Base-by-base conservation (phyloP, 73 alveolate genomes). In the Symbiodinium pilosum region DNA sequence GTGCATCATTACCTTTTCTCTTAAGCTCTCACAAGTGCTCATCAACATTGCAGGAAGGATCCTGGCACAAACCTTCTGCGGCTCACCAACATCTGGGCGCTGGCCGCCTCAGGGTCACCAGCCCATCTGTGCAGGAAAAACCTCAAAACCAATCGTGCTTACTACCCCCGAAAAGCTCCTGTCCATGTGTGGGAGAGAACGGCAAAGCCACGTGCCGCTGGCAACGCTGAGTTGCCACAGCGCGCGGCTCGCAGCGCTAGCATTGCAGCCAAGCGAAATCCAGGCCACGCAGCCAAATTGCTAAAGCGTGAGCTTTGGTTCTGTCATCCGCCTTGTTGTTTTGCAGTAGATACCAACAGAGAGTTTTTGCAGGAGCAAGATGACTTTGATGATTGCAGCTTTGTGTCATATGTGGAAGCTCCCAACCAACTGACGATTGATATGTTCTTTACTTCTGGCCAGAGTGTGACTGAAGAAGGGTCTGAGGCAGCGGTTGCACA, bases 1-100 rank as follows among this genome's bases (percentile, higher is more conserved):
- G 36, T 89, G 95, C 95, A 89, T 89, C 95, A 89, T 89, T 43
- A 89, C 95, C 95, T 89, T n/a, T n/a, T n/a, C n/a, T n/a, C n/a
- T n/a, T n/a, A 20, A 20, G 87, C 6, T 26, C 5, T 0, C 81
- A 0, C 41, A 24, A 4, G 81, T 14, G 59, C 59, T 47, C 59
- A 9, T 47, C 59, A 47, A 47, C 83, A 26, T 5, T 64, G n/a
- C 32, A 5, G 36, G 86, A 34, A 20, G 84, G 86, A 34, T 3
- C 87, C 47, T 11, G 75, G 44, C 95, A n/a, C 95, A 89, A 26
- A 89, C 73, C 51, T 89, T 89, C 41, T 54, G 93, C 30, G 68
- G 51, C 86, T 30, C 75, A 54, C 43, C 30, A 30, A 30, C 73
- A 54, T 71, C 43, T 9, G 95, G 95, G 36, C 95, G 95, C 87